phyloP scores from a whole-genome alignment of 768 basidiomycete genomes.

The Podaxis sp. region DNA sequence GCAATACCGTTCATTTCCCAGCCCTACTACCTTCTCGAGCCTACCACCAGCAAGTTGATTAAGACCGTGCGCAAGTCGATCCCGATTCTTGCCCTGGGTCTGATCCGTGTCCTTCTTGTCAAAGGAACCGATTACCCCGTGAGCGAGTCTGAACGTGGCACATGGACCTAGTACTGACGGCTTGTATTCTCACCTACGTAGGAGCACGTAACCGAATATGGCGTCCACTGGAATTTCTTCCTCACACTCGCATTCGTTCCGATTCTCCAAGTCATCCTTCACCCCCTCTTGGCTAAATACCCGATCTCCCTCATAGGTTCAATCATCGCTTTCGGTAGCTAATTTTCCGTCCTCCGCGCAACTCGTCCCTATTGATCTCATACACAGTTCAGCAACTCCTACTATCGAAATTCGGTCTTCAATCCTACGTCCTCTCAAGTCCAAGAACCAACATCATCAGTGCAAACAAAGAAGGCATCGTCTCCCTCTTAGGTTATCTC shows the following conservation, averaged over 20 bases:
- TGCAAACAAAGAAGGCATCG: slow-evolving; percentile 90
- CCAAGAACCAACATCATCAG: slow-evolving; percentile 63
- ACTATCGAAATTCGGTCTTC: slow-evolving; percentile 55
- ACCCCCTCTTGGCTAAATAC: slow-evolving; percentile 58
- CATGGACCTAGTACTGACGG: not conserved
- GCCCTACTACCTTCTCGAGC: slow-evolving; percentile 48
- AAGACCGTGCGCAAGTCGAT: slow-evolving; percentile 54
- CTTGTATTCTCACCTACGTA: slow-evolving; percentile 15
- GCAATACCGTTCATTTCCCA: slow-evolving; percentile 76
- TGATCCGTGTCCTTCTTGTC: slow-evolving; percentile 81
- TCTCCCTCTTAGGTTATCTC: slow-evolving; percentile 87
- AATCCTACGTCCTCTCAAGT: slow-evolving; percentile 53
- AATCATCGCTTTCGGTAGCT: slow-evolving; percentile 56
- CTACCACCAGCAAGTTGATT: slow-evolving; percentile 51
- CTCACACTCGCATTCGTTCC: slow-evolving; percentile 86
- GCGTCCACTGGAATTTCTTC: slow-evolving; percentile 99
- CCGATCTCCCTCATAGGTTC: slow-evolving; percentile 64
- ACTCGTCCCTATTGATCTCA: not conserved
- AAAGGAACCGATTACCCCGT: slow-evolving; percentile 96
- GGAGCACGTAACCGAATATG: slow-evolving; percentile 98
- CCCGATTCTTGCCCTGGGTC: slow-evolving; percentile 71
- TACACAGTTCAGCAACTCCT: slow-evolving; percentile 69
- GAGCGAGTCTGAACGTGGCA: slow-evolving; percentile 22
- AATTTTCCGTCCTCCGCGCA: not conserved
- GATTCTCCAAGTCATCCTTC: slow-evolving; percentile 64